Percentiles rank a stretch among this genome's conserved stretches.
These are phyloP conservation scores for Knufia petricola DNA, from an alignment of 2,329 filamentous ascomycete species.

Conservation along the genomic window DNA sequence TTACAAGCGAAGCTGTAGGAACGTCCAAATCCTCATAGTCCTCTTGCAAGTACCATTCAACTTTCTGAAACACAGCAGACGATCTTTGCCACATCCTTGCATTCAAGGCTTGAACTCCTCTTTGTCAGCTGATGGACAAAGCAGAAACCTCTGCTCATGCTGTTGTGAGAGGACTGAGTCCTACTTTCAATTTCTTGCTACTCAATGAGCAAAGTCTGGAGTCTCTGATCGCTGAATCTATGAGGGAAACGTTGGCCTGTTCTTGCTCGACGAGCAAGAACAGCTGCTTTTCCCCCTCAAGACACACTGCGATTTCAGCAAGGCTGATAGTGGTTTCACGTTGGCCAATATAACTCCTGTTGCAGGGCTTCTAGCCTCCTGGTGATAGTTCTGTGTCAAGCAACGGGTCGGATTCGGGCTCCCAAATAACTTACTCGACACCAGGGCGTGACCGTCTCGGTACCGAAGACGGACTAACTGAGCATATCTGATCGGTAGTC, in stretches of 20 bases:
- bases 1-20: neutral
- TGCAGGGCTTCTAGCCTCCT: no score
- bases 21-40: neutral
- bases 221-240: neutral
- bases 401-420: no score
- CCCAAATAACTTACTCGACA: no score
- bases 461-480: no score
- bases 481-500: no score
- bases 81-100: neutral
- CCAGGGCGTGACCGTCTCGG: no score
- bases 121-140: neutral
- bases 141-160: no score
- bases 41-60: neutral
- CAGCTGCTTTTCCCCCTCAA: neutral
- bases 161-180: neutral
- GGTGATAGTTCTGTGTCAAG: no score
- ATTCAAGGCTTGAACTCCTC: neutral
- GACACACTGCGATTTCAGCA: neutral
- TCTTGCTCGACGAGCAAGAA: neutral
- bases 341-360: no score
- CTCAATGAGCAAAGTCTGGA: neutral
- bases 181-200: neutral
- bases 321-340: no score
- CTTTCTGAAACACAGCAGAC: neutral
- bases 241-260: no score